A percentile compares a stretch with the other conserved stretches of the same genome.
Evolutionary conservation across 768 basidiomycete genomes (phyloP).

Genomic region (Tricholoma matsutake): DNA sequence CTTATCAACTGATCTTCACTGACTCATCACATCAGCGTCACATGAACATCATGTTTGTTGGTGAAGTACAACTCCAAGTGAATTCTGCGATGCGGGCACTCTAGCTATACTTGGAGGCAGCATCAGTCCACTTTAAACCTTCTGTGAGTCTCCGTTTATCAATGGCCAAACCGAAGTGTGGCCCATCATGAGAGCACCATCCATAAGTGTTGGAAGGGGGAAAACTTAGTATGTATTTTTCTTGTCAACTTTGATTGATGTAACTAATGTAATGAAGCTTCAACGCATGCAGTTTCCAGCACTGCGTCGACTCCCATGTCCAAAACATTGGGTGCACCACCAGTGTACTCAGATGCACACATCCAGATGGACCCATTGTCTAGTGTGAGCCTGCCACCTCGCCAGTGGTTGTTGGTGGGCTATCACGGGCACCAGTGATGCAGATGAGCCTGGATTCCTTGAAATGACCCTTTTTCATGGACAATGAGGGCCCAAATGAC

Average conservation of each 20-base stretch:
- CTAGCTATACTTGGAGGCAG: neutral
- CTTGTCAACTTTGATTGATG: neutral
- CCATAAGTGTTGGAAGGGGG: neutral
- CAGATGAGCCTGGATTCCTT: too few species aligned
- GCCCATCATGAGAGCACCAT: neutral
- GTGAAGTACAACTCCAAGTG: neutral
- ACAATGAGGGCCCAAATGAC: too few species aligned
- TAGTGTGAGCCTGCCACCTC: neutral
- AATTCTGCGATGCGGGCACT: neutral
- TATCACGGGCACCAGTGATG: neutral
- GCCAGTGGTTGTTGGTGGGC: neutral
- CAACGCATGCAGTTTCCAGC: neutral
- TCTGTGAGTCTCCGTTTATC: neutral
- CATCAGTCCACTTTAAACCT: neutral
- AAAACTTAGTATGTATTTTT: neutral
- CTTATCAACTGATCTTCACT: too few species aligned
- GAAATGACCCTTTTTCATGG: too few species aligned
- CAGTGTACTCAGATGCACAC: too few species aligned
- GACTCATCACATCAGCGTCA: too few species aligned
- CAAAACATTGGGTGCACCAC: neutral
- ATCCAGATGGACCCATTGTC: neutral
- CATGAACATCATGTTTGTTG: too few species aligned
- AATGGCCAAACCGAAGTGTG: neutral
- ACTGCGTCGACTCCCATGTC: neutral
- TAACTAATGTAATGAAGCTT: neutral